A percentile compares a stretch with the other conserved stretches of the same genome.
Evolutionary conservation across 805 yeast species (phyloP).

Genomic region (Yamadazyma akitaensis): DNA sequence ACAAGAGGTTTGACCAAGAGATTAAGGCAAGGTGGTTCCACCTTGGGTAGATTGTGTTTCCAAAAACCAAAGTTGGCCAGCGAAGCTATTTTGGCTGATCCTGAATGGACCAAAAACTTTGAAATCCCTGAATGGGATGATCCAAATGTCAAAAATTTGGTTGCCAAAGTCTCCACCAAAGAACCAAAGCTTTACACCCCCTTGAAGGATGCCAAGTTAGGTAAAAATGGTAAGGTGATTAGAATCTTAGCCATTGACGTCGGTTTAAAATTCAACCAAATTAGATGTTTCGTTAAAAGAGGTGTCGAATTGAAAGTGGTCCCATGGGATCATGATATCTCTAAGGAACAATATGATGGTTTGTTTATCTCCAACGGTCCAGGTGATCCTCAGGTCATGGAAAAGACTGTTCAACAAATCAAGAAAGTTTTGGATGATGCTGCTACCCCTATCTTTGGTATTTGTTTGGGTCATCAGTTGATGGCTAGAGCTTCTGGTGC

Average conservation of each 20-base stretch:
- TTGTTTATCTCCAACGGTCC: constrained; percentile 97
- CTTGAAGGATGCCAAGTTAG: constrained; percentile 48
- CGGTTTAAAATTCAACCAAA: constrained; percentile 97
- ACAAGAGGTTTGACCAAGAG: constrained; percentile 92
- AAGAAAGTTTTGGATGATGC: constrained; percentile 55
- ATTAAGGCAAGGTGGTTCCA: constrained; percentile 89
- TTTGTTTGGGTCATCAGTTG: constrained; percentile 97
- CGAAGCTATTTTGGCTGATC: constrained; percentile 26
- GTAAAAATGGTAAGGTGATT: constrained; percentile 69
- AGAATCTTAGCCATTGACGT: constrained; percentile 91
- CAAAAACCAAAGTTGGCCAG: constrained; percentile 41
- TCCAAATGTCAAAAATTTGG: constrained; percentile 89
- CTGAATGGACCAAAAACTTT: constrained; percentile 60
- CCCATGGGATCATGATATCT: constrained; percentile 90
- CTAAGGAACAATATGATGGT: constrained; percentile 85
- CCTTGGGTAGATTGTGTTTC: constrained; percentile 81
- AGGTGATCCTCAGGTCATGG: constrained; percentile 93
- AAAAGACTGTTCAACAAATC: constrained; percentile 61
- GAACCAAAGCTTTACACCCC: constrained; percentile 79
- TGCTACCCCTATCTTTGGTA: constrained; percentile 92
- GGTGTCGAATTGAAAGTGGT: constrained; percentile 96
- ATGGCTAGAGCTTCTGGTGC: constrained; percentile 96
- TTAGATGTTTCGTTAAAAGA: constrained; percentile 91
- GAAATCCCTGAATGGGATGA: constrained; percentile 86
- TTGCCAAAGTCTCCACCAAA: constrained; percentile 80